Base-by-base conservation (phyloP, 192 early-diverging fungal species). In the Entophlyctis helioformis region DNA sequence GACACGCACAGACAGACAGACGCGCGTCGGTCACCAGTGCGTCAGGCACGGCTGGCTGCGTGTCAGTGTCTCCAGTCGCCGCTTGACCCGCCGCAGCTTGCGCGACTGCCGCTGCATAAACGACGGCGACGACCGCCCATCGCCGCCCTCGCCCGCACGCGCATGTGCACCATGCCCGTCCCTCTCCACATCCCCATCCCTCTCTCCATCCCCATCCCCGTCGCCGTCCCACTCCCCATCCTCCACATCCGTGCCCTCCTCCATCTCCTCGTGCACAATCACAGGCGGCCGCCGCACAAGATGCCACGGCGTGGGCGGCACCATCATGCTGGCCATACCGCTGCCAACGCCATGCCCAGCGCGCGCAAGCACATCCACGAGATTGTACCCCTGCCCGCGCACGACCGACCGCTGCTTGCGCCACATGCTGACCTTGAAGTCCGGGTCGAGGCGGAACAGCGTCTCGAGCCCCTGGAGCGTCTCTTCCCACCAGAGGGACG, bases 301-400 rank as follows among this genome's bases (percentile, higher is more conserved):
- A 1, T 41, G 59, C 29, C 47, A 68, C 15, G 74, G 74, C 38
- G 39, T 48, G 2, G 55, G 57, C 38, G 45, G 40, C 18, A 31
- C 19, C 1, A 31, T 22, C 18, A 9, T 4, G 15, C n/a, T 15
- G 16, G 22, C 19, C 37, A 32, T 0, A 10, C 64, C 62, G n/a
- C 60, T 52, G 19, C 59, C 52, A 34, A 75, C 69, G 23, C 37
- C 62, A 20, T 59, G 37, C 47, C 57, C 72, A 31, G 44, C 33
- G n/a, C 71, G 60, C 8, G 71, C 65, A 12, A 93, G 59, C 1
- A 72, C 68, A 36, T 86, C 72, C 0, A 84, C 80, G 45, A 91
- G 66, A 54, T 93, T 91, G 61, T 75, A 89, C 1, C 81, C 86
- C 60, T 93, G 85, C 0, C 87, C 90, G 19, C 87, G 77, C 31